phyloP scores from a whole-genome alignment of 2,329 filamentous ascomycete species.

The Acrocalymma vagum region DNA sequence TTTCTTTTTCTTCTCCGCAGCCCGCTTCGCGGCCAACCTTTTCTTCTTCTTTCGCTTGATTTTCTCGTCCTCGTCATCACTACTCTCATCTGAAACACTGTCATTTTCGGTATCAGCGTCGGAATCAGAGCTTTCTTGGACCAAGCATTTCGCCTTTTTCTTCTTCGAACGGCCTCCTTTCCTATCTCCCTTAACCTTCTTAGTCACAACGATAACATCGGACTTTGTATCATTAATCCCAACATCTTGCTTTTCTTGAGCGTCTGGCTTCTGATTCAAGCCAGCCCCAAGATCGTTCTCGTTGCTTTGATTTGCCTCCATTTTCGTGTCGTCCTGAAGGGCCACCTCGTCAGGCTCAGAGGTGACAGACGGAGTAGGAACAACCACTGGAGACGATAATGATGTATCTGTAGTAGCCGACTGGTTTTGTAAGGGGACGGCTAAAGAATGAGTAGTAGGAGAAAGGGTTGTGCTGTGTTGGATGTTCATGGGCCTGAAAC shows the following conservation, averaged over 20 bases:
- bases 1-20: slow-evolving; percentile 13
- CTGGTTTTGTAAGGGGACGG: slow-evolving; percentile 14
- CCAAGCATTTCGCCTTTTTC: slow-evolving; percentile 21
- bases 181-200: slow-evolving; percentile 17
- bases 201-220: slow-evolving; percentile 10
- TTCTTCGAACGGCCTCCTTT: slow-evolving; percentile 26
- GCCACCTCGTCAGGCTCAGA: slow-evolving; percentile 27
- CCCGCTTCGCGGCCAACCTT: slow-evolving; percentile 19
- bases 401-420: slow-evolving; percentile 28
- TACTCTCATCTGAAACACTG: slow-evolving; percentile 25
- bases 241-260: slow-evolving; percentile 9
- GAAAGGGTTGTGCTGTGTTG: slow-evolving; percentile 18
- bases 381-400: slow-evolving; percentile 30
- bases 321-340: slow-evolving; percentile 18
- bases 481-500: slow-evolving; percentile 26
- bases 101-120: slow-evolving; percentile 27
- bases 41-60: slow-evolving; percentile 29
- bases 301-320: slow-evolving; percentile 23
- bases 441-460: slow-evolving; percentile 12
- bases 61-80: slow-evolving; percentile 27
- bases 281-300: slow-evolving; percentile 14
- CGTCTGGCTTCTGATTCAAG: slow-evolving; percentile 8
- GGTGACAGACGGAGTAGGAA: slow-evolving; percentile 32
- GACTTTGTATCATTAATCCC: slow-evolving; percentile 16
- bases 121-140: slow-evolving; percentile 27